Evolutionary conservation across 805 yeast species (phyloP).

Genomic region (Metschnikowia reukaufii): DNA sequence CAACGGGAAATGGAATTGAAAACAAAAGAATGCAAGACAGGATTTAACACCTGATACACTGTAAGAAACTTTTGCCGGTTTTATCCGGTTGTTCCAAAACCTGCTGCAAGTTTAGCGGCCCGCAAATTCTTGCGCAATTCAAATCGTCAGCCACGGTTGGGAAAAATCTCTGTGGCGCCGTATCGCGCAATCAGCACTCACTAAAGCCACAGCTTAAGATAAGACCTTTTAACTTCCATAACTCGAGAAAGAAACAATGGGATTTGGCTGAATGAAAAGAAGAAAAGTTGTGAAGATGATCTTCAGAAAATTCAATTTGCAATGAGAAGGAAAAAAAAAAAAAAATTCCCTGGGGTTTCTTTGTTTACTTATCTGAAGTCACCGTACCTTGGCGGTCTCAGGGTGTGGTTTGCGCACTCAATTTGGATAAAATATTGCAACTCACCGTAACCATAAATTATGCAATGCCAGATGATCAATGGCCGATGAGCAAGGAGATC

Average conservation of each 20-base stretch:
- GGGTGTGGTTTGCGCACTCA: constrained; percentile 2
- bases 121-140: background rate
- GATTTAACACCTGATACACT: too few relatives aligned
- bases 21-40: too few relatives aligned
- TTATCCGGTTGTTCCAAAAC: background rate
- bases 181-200: background rate
- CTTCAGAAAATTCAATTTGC: too few relatives aligned
- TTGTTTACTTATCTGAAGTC: too few relatives aligned
- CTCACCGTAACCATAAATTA: background rate
- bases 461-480: background rate
- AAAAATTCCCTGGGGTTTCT: too few relatives aligned
- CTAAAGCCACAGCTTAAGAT: background rate
- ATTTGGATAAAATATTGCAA: background rate
- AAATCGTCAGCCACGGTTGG: background rate
- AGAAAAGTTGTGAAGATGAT: too few relatives aligned
- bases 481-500: background rate
- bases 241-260: too few relatives aligned
- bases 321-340: too few relatives aligned
- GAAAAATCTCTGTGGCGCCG: background rate
- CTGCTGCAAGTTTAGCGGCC: background rate
- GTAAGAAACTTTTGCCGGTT: too few relatives aligned
- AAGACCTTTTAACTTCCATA: background rate
- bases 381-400: background rate
- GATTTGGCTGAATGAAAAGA: too few relatives aligned
- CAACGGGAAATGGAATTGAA: too few relatives aligned